phyloP scores from a whole-genome alignment of 257 asterid genomes.

The Nicotiana benthamiana region DNA sequence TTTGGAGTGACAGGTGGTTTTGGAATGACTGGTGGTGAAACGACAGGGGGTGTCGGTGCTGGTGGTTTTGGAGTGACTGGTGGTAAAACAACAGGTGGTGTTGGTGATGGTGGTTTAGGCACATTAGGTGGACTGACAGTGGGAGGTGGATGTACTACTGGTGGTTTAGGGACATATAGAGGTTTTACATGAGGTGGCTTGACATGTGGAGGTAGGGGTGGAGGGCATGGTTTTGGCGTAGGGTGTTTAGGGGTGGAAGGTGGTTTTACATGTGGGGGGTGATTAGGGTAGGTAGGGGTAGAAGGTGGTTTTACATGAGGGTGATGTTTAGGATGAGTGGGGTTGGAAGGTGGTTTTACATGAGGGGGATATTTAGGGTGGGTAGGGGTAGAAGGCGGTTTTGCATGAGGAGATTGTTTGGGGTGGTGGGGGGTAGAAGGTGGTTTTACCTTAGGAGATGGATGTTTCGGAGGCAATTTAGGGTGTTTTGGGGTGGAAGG shows the following conservation, averaged over 20 bases:
- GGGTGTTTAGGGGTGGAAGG: constrained; percentile 4
- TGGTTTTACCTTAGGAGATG: neutral
- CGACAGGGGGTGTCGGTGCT: neutral
- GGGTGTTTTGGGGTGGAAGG: constrained; percentile 33
- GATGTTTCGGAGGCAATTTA: constrained; percentile 27
- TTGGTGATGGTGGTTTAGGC: neutral
- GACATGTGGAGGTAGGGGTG: constrained; percentile 14
- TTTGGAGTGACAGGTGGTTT: constrained; percentile 20
- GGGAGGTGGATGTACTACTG: constrained; percentile 29
- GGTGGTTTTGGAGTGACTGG: constrained; percentile 26
- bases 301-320: constrained; percentile 12
- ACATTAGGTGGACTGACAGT: neutral
- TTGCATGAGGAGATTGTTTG: neutral
- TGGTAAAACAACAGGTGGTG: neutral
- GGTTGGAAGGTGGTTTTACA: constrained; percentile 6
- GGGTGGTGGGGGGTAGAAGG: constrained; percentile 3
- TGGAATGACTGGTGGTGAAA: constrained; percentile 15
- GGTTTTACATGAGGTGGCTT: constrained; percentile 15
- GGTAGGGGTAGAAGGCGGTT: constrained; percentile 8
- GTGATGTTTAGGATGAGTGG: neutral
- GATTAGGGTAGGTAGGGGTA: neutral
- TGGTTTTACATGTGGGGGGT: constrained; percentile 12
- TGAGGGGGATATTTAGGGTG: neutral
- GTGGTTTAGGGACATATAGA: constrained; percentile 32
- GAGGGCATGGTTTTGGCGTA: neutral